A percentile compares a stretch with the other conserved stretches of the same genome.
Conservation (phyloP, 306 rosid genomes). For the Parietaria judaica region DNA sequence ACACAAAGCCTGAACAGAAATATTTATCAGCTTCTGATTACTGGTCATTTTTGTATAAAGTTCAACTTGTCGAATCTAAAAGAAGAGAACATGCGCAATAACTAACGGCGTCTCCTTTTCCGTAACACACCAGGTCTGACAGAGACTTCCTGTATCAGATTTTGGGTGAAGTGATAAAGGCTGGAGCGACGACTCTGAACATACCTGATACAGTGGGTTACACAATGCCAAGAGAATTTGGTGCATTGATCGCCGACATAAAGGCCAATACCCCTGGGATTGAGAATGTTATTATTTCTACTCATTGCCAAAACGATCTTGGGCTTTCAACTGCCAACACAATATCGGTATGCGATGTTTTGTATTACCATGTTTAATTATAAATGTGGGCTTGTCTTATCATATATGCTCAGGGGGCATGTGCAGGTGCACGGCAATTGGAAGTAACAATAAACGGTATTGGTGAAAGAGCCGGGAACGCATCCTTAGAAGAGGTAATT, state of each 20-base stretch:
- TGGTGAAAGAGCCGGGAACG: constrained; percentile 99
- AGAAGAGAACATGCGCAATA: too few relatives aligned
- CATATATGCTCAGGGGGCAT: constrained; percentile 70
- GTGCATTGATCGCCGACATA: constrained; percentile 71
- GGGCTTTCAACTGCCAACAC: constrained; percentile 95
- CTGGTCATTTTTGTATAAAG: too few relatives aligned
- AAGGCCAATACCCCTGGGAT: constrained; percentile 85
- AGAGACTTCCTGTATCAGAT: constrained; percentile 77
- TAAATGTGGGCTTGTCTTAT: constrained; percentile 7
- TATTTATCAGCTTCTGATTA: too few relatives aligned
- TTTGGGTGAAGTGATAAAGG: constrained; percentile 85
- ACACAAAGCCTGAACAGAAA: too few relatives aligned
- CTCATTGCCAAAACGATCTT: constrained; percentile 98
- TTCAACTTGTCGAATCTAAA: too few relatives aligned
- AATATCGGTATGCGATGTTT: constrained; percentile 42
- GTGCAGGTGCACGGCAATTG: constrained; percentile 88
- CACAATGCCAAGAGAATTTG: constrained; percentile 60
- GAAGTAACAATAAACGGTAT: constrained; percentile 98
- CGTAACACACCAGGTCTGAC: constrained; percentile 53
- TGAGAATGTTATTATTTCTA: constrained; percentile 80
- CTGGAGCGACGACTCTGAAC: constrained; percentile 94
- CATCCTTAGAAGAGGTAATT: constrained; percentile 89
- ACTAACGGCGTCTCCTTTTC: constrained; percentile 10
- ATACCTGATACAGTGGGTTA: constrained; percentile 96
- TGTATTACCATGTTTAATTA: neutral